These are phyloP conservation scores for Rhodotorula glutinis DNA, from an alignment of 1,284 basidiomycete genomes.

Conservation along the genomic window DNA sequence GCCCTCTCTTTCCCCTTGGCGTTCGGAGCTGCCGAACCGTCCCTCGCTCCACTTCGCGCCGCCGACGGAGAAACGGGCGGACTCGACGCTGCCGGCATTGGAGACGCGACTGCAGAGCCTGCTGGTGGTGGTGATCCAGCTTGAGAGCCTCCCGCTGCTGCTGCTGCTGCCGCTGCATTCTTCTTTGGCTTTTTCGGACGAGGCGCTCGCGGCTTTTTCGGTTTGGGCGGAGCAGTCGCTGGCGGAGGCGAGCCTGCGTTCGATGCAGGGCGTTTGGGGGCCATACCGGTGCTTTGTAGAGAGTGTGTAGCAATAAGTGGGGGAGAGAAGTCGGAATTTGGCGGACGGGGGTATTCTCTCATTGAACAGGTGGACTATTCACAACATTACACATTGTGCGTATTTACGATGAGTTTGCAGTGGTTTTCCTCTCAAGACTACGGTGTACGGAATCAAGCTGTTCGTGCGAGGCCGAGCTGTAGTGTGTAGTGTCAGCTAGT, in stretches of 20 bases:
- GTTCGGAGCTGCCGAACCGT: constrained; percentile 7
- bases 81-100: neutral
- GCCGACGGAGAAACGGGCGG: neutral
- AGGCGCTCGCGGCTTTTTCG: constrained; percentile 3
- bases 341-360: no score
- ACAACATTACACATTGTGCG: no score
- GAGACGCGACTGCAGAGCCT: neutral
- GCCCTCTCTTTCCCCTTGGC: constrained; percentile 18
- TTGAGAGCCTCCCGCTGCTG: neutral
- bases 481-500: neutral
- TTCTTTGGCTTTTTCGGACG: constrained; percentile 3
- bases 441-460: constrained; percentile 6
- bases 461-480: constrained; percentile 30
- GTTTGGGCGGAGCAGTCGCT: neutral
- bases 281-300: neutral
- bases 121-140: neutral
- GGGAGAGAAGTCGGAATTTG: no score
- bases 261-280: constrained; percentile 19
- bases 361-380: no score
- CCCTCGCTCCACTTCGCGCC: neutral
- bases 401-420: no score
- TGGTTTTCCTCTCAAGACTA: no score
- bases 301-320: neutral
- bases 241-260: constrained; percentile 20
- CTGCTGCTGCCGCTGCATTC: neutral